Percentiles rank a stretch among this genome's conserved stretches.
Conservation (phyloP, 2,329 filamentous ascomycete genomes). For the Botrytis porri region DNA sequence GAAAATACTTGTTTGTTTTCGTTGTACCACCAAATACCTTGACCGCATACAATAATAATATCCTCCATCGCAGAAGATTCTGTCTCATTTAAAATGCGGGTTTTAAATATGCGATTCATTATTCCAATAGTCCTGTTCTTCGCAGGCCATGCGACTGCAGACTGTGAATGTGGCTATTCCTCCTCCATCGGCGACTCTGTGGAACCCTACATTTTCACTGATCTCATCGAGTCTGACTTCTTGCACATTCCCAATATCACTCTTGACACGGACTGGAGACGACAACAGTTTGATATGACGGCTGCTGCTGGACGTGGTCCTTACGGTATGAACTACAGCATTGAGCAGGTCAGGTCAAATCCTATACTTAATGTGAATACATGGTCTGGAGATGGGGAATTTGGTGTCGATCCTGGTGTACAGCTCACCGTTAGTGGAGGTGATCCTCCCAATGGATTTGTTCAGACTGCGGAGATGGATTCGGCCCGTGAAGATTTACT, state of each 20-base stretch:
- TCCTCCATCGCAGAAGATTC: background rate
- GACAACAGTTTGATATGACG: slow-evolving; percentile 65
- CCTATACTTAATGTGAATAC: slow-evolving; percentile 43
- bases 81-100: background rate
- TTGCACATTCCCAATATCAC: slow-evolving; percentile 50
- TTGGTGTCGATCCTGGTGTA: slow-evolving; percentile 51
- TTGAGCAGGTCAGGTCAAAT: slow-evolving; percentile 56
- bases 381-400: slow-evolving; percentile 45
- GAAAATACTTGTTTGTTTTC: slow-evolving; percentile 5
- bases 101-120: background rate
- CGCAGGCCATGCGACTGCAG: slow-evolving; percentile 9
- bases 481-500: slow-evolving; percentile 58
- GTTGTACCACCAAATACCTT: slow-evolving; percentile 10
- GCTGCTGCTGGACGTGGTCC: slow-evolving; percentile 56
- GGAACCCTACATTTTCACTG: slow-evolving; percentile 57
- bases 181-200: slow-evolving; percentile 44
- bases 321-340: slow-evolving; percentile 59
- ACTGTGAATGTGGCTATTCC: slow-evolving; percentile 72
- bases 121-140: background rate
- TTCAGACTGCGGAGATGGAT: slow-evolving; percentile 64
- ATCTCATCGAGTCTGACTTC: slow-evolving; percentile 71
- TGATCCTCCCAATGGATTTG: slow-evolving; percentile 47
- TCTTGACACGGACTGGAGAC: slow-evolving; percentile 58
- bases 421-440: slow-evolving; percentile 52
- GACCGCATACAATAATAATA: slow-evolving; percentile 4